phyloP scores from a whole-genome alignment of 306 rosid genomes.

The Vicia villosa region DNA sequence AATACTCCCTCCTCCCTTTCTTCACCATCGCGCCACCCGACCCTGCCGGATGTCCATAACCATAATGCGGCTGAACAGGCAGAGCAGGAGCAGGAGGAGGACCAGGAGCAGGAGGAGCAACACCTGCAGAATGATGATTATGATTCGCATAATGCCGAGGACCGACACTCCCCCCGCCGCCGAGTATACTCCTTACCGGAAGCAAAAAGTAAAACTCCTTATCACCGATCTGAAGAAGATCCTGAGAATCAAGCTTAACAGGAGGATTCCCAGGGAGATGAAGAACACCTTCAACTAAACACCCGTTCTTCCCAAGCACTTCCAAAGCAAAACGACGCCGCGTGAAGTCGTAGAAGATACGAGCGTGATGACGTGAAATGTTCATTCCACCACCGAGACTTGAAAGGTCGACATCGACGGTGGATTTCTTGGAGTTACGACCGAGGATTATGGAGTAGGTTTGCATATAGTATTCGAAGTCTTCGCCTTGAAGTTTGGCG shows the following conservation, averaged over 20 bases:
- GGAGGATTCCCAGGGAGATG: slow-evolving; percentile 93
- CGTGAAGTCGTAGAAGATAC: slow-evolving; percentile 92
- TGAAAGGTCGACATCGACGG: slow-evolving; percentile 94
- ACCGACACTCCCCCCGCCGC: slow-evolving; percentile 57
- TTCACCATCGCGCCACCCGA: slow-evolving; percentile 41
- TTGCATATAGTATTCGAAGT: slow-evolving; percentile 98
- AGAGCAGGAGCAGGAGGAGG: not conserved
- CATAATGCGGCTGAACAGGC: slow-evolving; percentile 47
- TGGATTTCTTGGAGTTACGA: slow-evolving; percentile 94
- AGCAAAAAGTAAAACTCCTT: slow-evolving; percentile 88
- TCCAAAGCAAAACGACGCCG: slow-evolving; percentile 98
- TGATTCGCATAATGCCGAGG: slow-evolving; percentile 54
- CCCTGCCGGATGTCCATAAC: slow-evolving; percentile 44
- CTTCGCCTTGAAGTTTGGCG: slow-evolving; percentile 97
- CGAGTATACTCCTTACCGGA: slow-evolving; percentile 78
- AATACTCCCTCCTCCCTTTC: slow-evolving; percentile 74
- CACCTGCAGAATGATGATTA: not conserved
- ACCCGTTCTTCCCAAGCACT: slow-evolving; percentile 93
- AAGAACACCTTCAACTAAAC: slow-evolving; percentile 94
- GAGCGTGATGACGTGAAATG: slow-evolving; percentile 97
- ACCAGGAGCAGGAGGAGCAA: not conserved
- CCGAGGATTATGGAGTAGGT: slow-evolving; percentile 96
- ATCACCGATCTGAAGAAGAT: slow-evolving; percentile 95
- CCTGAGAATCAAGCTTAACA: slow-evolving; percentile 95
- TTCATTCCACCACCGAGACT: slow-evolving; percentile 99